Conservation (phyloP, 768 basidiomycete genomes). For the Pulveroboletus sp. region DNA sequence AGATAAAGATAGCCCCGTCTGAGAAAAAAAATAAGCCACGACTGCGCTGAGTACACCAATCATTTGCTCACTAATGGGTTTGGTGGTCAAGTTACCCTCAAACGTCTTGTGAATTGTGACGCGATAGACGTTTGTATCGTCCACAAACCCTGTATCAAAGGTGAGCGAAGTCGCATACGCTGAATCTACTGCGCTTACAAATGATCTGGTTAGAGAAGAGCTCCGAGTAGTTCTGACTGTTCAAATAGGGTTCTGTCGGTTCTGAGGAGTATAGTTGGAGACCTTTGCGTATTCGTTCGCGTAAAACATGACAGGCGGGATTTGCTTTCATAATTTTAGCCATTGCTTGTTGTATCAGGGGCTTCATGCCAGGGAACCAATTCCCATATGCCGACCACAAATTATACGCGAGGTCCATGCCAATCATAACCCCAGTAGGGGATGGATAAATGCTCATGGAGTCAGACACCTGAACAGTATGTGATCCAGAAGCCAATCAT, state of each 20-base stretch:
- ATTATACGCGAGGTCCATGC: constrained; percentile 98
- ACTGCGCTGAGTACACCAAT: neutral
- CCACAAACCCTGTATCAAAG: constrained; percentile 82
- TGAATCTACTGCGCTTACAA: constrained; percentile 44
- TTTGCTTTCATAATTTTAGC: constrained; percentile 99
- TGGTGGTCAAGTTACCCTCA: constrained; percentile 99
- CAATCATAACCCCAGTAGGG: constrained; percentile 97
- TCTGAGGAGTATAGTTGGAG: constrained; percentile 98
- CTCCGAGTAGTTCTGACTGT: constrained; percentile 97
- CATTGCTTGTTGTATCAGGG: constrained; percentile 97
- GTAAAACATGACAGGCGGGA: constrained; percentile 93
- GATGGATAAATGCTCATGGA: constrained; percentile 99
- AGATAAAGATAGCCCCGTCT: constrained; percentile 98
- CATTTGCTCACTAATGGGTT: constrained; percentile 79
- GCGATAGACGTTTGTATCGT: constrained; percentile 99
- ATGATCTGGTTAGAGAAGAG: constrained; percentile 98
- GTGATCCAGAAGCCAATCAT: constrained; percentile 1
- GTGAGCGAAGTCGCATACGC: constrained; percentile 5
- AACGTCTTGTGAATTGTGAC: constrained; percentile 99
- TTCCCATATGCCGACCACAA: constrained; percentile 98
- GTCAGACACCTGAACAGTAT: constrained; percentile 67
- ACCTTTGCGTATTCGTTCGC: constrained; percentile 98
- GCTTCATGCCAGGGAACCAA: constrained; percentile 99
- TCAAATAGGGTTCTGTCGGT: constrained; percentile 98
- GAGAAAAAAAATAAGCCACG: neutral